Percentiles rank a stretch among this genome's conserved stretches.
Evolutionary conservation across 2,329 filamentous ascomycete species (phyloP).

Genomic region (Cryphonectria carpinicola): DNA sequence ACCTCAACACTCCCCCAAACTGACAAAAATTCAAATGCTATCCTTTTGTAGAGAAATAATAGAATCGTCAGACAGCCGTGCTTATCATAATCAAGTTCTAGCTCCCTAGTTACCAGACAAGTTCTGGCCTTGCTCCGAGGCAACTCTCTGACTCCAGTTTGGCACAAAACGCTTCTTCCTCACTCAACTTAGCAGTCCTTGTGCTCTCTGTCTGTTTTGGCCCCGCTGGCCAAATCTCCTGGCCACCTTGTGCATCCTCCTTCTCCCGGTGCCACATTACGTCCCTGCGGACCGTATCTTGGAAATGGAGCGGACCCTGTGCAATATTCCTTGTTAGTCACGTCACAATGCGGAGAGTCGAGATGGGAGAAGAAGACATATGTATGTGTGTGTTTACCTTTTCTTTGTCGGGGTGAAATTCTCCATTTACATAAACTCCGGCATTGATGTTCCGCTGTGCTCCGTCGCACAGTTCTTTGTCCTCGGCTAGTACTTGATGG

Average conservation of each 20-base stretch:
- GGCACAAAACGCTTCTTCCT: slow-evolving; percentile 26
- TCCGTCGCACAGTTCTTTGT: slow-evolving; percentile 53
- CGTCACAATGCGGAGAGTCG: too few relatives aligned
- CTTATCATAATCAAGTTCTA: too few relatives aligned
- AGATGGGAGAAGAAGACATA: not conserved
- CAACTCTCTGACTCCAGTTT: slow-evolving; percentile 25
- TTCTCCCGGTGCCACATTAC: slow-evolving; percentile 21
- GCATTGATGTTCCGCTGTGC: slow-evolving; percentile 55
- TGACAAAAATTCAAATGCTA: too few relatives aligned
- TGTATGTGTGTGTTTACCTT: slow-evolving; percentile 36
- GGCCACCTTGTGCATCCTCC: slow-evolving; percentile 16
- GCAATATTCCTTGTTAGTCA: too few relatives aligned
- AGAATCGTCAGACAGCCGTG: too few relatives aligned
- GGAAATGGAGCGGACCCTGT: slow-evolving; percentile 24
- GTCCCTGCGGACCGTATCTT: slow-evolving; percentile 20
- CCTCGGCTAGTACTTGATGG: slow-evolving; percentile 55
- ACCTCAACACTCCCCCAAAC: too few relatives aligned
- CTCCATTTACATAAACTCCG: slow-evolving; percentile 55
- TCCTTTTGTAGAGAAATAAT: too few relatives aligned
- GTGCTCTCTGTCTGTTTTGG: slow-evolving; percentile 12
- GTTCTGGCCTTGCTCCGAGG: slow-evolving; percentile 10
- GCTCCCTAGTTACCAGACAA: slow-evolving; percentile 15
- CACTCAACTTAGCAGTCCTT: slow-evolving; percentile 19
- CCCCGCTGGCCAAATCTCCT: slow-evolving; percentile 25
- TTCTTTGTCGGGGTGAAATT: slow-evolving; percentile 56